Evolutionary conservation across 1,284 basidiomycete genomes (phyloP).

Genomic region (Macrocystidia cucumis): DNA sequence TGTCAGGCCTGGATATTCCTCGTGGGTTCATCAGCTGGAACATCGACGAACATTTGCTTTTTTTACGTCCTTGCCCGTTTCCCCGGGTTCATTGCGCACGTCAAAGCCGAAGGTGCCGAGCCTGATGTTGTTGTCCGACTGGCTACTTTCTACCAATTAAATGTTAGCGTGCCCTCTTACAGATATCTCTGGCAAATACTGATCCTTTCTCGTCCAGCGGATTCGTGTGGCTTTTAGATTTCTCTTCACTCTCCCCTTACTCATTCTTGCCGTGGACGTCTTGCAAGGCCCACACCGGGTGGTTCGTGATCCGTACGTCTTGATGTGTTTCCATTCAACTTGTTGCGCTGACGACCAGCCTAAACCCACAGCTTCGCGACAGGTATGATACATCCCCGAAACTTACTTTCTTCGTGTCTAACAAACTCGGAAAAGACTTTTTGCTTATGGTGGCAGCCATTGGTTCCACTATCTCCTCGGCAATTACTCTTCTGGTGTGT

Average conservation of each 20-base stretch:
- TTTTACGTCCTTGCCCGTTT: slow-evolving; percentile 61
- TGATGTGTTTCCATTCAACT: slow-evolving; percentile 8
- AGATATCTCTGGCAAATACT: neutral
- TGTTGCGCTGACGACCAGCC: too few relatives aligned
- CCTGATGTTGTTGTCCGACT: slow-evolving; percentile 64
- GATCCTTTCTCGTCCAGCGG: slow-evolving; percentile 27
- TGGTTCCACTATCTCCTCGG: slow-evolving; percentile 67
- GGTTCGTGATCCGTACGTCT: slow-evolving; percentile 45
- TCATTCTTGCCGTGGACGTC: slow-evolving; percentile 57
- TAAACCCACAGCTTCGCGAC: too few relatives aligned
- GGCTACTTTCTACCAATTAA: slow-evolving; percentile 66
- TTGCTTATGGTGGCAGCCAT: slow-evolving; percentile 60
- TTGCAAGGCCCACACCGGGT: slow-evolving; percentile 40
- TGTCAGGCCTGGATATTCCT: slow-evolving; percentile 65
- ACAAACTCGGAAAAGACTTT: slow-evolving; percentile 56
- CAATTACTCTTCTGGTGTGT: slow-evolving; percentile 63
- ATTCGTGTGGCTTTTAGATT: slow-evolving; percentile 64
- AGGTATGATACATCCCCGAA: too few relatives aligned
- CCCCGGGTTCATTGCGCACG: slow-evolving; percentile 55
- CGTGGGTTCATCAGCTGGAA: slow-evolving; percentile 54
- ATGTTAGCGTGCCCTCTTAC: slow-evolving; percentile 40
- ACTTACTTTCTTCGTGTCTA: too few relatives aligned
- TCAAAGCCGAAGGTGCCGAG: slow-evolving; percentile 63
- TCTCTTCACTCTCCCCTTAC: slow-evolving; percentile 55
- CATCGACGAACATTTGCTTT: slow-evolving; percentile 56